phyloP scores from a whole-genome alignment of 78 protist species.

The Planoprotostelium fungivorum region DNA sequence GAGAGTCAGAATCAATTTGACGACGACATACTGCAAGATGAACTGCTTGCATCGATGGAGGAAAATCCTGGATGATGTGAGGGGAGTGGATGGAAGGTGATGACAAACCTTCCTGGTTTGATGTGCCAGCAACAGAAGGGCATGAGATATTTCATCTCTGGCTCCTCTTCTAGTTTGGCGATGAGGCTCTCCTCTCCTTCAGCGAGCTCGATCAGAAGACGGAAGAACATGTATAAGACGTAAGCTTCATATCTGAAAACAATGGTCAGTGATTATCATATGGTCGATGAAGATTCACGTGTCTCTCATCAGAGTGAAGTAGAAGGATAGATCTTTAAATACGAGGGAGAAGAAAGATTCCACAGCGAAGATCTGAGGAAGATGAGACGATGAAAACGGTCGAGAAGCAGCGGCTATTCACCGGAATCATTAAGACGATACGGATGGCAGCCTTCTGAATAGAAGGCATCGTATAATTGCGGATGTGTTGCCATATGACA shows the following conservation, averaged over 20 bases:
- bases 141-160: not conserved
- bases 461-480: not conserved
- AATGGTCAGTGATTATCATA: not conserved
- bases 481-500: not conserved
- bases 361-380: not conserved
- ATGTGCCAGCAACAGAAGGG: not conserved
- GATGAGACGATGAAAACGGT: too few relatives aligned
- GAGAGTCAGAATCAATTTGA: not conserved
- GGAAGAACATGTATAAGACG: not conserved
- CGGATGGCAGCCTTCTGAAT: not conserved
- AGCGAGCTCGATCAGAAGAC: not conserved
- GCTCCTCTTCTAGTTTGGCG: not conserved
- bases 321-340: not conserved
- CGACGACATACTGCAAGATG: not conserved
- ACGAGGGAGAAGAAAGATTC: not conserved
- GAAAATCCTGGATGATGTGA: not conserved
- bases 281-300: not conserved
- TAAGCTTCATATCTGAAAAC: not conserved
- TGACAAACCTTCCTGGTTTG: not conserved
- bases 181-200: not conserved
- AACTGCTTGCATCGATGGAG: not conserved
- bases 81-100: too few relatives aligned
- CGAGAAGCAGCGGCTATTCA: not conserved
- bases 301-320: not conserved
- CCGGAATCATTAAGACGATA: not conserved